These are phyloP conservation scores for Sclerospora graminicola DNA, from an alignment of 352 stramenopile genomes.

Conservation along the genomic window DNA sequence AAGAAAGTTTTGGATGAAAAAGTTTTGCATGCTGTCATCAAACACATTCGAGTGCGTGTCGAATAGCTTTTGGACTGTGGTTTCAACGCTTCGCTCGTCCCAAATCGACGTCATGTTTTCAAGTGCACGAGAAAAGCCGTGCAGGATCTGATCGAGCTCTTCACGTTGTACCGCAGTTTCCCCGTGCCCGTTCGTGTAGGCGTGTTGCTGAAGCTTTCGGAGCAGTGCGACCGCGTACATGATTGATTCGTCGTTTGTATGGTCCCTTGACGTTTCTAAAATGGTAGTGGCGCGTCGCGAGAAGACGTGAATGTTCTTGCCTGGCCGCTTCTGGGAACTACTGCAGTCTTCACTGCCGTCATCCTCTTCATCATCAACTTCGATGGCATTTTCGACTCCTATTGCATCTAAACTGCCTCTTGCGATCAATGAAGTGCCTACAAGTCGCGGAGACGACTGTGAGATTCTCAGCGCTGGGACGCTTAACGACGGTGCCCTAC, in stretches of 20 bases:
- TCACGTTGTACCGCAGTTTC: constrained; percentile 32
- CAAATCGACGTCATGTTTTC: constrained; percentile 29
- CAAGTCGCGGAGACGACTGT: constrained; percentile 19
- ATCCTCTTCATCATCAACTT: constrained; percentile 10
- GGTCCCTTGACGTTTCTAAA: constrained; percentile 14
- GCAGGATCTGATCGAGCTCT: constrained; percentile 49
- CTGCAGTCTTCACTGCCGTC: constrained; percentile 3
- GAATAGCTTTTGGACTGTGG: constrained; percentile 65
- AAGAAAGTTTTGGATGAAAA: constrained; percentile 83
- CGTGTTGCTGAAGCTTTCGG: constrained; percentile 40
- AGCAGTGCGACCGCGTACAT: constrained; percentile 49
- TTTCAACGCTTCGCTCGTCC: constrained; percentile 39
- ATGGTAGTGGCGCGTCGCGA: constrained; percentile 11
- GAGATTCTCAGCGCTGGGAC: constrained; percentile 9
- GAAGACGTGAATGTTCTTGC: neutral
- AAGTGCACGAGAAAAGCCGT: constrained; percentile 46
- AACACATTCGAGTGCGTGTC: constrained; percentile 74
- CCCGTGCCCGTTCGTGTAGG: constrained; percentile 18
- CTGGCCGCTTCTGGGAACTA: neutral
- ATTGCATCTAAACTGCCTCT: neutral
- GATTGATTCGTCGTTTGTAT: constrained; percentile 33
- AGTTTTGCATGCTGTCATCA: constrained; percentile 77
- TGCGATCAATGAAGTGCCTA: constrained; percentile 14
- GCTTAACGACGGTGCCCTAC: constrained; percentile 7
- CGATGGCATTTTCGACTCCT: neutral